Evolutionary conservation across 2,329 filamentous ascomycete genomes (phyloP).

Genomic region (Sarocladium brachiariae): DNA sequence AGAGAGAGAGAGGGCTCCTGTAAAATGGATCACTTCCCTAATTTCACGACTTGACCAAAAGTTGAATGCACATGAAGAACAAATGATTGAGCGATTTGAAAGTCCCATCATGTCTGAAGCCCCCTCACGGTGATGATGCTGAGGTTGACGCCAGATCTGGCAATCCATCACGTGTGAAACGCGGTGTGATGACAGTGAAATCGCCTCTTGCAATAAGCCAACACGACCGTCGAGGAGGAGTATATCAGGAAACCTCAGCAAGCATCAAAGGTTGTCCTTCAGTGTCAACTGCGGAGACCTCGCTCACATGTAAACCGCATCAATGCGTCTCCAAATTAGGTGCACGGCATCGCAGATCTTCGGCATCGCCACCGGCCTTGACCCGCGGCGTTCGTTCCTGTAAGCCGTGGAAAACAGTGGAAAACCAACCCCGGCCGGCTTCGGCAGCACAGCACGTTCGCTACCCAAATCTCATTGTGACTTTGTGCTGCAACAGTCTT

Average conservation of each 20-base stretch:
- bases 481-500: background rate
- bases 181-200: background rate
- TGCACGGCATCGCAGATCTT: background rate
- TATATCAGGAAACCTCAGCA: background rate
- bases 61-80: background rate
- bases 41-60: background rate
- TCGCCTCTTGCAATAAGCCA: background rate
- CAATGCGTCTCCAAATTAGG: background rate
- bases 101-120: background rate
- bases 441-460: too few species aligned
- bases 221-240: background rate
- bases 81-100: background rate
- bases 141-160: background rate
- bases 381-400: background rate
- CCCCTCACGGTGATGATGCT: too few species aligned
- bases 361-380: constrained; percentile 7
- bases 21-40: background rate
- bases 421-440: background rate
- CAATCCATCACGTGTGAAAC: background rate
- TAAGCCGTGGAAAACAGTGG: constrained; percentile 1
- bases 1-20: background rate
- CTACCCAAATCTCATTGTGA: too few species aligned
- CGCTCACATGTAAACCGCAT: too few species aligned
- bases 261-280: background rate
- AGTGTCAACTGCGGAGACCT: constrained; percentile 1